A percentile compares a stretch with the other conserved stretches of the same genome.
phyloP scores from a whole-genome alignment of 768 basidiomycete species.

The Lentinus brumalis region DNA sequence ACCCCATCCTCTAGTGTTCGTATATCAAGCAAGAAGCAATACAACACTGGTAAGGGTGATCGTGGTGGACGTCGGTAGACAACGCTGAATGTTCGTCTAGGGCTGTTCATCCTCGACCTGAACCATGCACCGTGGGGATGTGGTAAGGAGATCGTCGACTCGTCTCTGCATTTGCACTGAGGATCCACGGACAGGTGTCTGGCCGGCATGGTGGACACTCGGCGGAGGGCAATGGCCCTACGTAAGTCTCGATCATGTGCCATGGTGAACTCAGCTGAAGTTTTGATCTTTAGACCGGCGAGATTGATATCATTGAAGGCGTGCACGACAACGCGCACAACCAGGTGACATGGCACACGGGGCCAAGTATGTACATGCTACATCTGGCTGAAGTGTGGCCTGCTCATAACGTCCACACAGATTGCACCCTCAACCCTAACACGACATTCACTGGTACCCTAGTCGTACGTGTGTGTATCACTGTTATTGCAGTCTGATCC shows the following conservation, averaged over 20 bases:
- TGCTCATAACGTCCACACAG: conserved; percentile 33
- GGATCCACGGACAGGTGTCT: conserved; percentile 51
- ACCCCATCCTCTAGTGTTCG: conserved; percentile 58
- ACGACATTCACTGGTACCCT: conserved; percentile 64
- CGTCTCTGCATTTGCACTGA: conserved; percentile 1
- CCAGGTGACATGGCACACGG: conserved; percentile 82
- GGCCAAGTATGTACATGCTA: conserved; percentile 46
- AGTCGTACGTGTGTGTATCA: conserved; percentile 45
- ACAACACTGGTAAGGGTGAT: conserved; percentile 53
- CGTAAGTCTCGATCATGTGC: conserved; percentile 41
- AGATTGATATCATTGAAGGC: conserved; percentile 84
- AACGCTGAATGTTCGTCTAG: not conserved
- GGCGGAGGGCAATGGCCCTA: conserved; percentile 64
- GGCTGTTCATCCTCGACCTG: conserved; percentile 83
- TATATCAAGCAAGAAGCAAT: conserved; percentile 62
- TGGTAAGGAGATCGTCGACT: conserved; percentile 44
- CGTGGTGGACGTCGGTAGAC: not conserved
- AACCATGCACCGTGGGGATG: conserved; percentile 89
- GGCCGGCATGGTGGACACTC: conserved; percentile 84
- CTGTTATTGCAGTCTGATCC: too few relatives aligned
- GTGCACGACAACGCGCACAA: conserved; percentile 86
- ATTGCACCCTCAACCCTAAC: conserved; percentile 57
- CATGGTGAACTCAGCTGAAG: conserved; percentile 6
- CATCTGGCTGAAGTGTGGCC: not conserved
- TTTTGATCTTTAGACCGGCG: conserved; percentile 52